phyloP scores from a whole-genome alignment of 225 moss, liverwort and hornwort genomes.

The Pleurozium schreberi region DNA sequence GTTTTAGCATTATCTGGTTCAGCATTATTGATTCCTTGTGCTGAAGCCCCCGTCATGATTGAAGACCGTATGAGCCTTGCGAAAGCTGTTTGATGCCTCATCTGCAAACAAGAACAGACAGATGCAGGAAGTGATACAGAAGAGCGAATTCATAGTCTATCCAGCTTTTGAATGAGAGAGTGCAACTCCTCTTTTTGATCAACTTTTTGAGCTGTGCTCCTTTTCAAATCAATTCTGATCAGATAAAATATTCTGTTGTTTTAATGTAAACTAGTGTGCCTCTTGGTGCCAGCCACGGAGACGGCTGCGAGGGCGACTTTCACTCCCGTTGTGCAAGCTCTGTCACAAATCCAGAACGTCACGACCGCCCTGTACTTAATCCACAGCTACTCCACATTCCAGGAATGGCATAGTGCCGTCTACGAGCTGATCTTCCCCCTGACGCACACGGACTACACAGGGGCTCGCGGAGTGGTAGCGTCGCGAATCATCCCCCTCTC shows the following conservation, averaged over 20 bases:
- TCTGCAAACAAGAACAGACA: background rate
- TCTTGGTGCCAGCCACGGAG: constrained; percentile 1
- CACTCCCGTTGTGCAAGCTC: constrained; percentile 1
- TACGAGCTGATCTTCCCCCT: background rate
- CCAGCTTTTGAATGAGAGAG: background rate
- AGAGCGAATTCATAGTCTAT: background rate
- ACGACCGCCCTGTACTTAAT: background rate
- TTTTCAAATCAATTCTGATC: background rate
- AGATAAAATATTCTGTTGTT: background rate
- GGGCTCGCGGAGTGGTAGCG: background rate
- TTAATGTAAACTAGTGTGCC: too few species aligned
- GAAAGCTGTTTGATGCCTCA: background rate
- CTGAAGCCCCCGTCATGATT: background rate
- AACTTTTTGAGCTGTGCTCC: background rate
- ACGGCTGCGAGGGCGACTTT: background rate
- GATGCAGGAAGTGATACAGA: background rate
- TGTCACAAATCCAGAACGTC: constrained; percentile 10
- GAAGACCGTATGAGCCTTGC: background rate
- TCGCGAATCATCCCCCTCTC: constrained; percentile 15
- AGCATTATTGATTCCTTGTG: background rate
- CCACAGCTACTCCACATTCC: constrained; percentile 10
- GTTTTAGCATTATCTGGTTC: background rate
- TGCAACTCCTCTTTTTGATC: background rate
- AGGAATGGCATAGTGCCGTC: constrained; percentile 3
- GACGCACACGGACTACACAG: constrained; percentile 3